These are phyloP conservation scores for Claviceps sp. DNA, from an alignment of 2,329 filamentous ascomycete genomes.

Conservation along the genomic window DNA sequence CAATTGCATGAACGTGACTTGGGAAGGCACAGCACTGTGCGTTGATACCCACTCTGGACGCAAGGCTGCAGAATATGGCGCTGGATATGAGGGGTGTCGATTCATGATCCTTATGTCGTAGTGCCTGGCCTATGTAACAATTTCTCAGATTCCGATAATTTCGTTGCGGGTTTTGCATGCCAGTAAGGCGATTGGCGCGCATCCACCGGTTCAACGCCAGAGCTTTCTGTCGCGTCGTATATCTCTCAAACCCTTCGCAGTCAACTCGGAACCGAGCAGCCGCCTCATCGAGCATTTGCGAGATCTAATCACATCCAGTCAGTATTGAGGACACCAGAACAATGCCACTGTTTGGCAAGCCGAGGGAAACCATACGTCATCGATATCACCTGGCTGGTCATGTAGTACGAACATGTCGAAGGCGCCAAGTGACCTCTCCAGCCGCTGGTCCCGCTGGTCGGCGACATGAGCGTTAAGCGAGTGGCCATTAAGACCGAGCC, in stretches of 20 bases:
- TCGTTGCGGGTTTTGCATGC: conserved; percentile 47
- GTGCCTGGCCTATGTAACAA: conserved; percentile 72
- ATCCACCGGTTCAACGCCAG: conserved; percentile 57
- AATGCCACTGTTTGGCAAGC: neutral
- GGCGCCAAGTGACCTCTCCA: conserved; percentile 65
- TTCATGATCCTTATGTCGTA: conserved; percentile 59
- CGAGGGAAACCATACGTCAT: conserved; percentile 40
- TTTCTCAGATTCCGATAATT: conserved; percentile 74
- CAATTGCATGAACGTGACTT: conserved; percentile 71
- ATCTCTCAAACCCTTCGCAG: conserved; percentile 36
- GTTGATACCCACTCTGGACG: conserved; percentile 57
- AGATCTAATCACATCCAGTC: conserved; percentile 33
- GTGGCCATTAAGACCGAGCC: conserved; percentile 12
- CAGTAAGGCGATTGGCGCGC: conserved; percentile 52
- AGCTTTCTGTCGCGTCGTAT: conserved; percentile 55
- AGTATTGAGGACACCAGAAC: neutral
- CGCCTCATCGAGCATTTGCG: conserved; percentile 50
- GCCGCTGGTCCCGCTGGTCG: conserved; percentile 20
- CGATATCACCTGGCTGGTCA: conserved; percentile 57
- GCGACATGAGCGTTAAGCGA: conserved; percentile 21
- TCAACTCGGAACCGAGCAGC: conserved; percentile 40
- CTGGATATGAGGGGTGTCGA: conserved; percentile 79
- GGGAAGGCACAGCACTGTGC: conserved; percentile 73
- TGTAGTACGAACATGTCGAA: conserved; percentile 85
- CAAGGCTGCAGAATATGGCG: conserved; percentile 74